These are phyloP conservation scores for Malassezia sympodialis DNA, from an alignment of 1,284 basidiomycete genomes.

Conservation along the genomic window DNA sequence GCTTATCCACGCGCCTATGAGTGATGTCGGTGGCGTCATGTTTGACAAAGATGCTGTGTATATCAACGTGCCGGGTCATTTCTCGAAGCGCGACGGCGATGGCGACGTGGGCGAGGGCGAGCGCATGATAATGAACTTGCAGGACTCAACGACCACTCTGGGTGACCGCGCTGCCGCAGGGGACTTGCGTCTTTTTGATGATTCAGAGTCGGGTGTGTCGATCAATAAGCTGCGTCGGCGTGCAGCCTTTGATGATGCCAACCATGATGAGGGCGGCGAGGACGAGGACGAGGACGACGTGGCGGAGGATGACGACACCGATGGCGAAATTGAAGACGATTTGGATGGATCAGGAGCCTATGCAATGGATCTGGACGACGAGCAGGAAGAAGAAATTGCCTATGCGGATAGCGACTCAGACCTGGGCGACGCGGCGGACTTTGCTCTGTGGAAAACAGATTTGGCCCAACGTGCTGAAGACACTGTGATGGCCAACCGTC, in stretches of 20 bases:
- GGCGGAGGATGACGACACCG: slow-evolving; percentile 25
- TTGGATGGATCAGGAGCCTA: slow-evolving; percentile 30
- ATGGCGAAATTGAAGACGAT: slow-evolving; percentile 24
- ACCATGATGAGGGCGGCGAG: slow-evolving; percentile 29
- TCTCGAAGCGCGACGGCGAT: slow-evolving; percentile 54
- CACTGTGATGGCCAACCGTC: slow-evolving; percentile 47
- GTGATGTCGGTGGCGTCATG: slow-evolving; percentile 88
- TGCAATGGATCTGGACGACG: slow-evolving; percentile 22
- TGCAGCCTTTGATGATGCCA: slow-evolving; percentile 30
- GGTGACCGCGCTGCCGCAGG: slow-evolving; percentile 71
- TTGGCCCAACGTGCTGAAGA: slow-evolving; percentile 58
- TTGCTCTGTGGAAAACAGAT: slow-evolving; percentile 67
- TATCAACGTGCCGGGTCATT: slow-evolving; percentile 91
- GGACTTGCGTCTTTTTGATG: slow-evolving; percentile 71
- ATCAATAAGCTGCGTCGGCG: slow-evolving; percentile 14
- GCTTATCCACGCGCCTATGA: slow-evolving; percentile 94
- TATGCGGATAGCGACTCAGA: slow-evolving; percentile 48
- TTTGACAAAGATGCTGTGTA: slow-evolving; percentile 99
- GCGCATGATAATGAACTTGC: slow-evolving; percentile 91
- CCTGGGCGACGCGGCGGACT: slow-evolving; percentile 25
- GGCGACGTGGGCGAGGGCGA: slow-evolving; percentile 67
- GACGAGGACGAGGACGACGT: slow-evolving; percentile 44
- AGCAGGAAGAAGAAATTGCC: slow-evolving; percentile 29
- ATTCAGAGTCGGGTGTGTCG: slow-evolving; percentile 8
- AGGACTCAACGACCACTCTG: slow-evolving; percentile 72